A percentile compares a stretch with the other conserved stretches of the same genome.
Evolutionary conservation across 2,329 filamentous ascomycete genomes (phyloP).

Genomic region (Curvularia eragrostidis): DNA sequence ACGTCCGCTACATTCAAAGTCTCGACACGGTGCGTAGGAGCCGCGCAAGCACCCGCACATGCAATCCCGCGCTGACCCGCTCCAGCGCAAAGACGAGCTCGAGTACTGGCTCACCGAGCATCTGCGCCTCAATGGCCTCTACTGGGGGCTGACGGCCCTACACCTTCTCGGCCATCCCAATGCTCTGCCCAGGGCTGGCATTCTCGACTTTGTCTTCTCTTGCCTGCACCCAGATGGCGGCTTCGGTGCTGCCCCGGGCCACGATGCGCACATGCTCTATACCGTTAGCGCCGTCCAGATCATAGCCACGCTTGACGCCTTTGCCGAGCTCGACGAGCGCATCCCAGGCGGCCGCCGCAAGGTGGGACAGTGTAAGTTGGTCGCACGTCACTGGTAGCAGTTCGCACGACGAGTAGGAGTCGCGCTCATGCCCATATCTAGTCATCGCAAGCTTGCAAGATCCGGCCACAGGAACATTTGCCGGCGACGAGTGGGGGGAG

Average conservation of each 20-base stretch:
- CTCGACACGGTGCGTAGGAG: slow-evolving; percentile 75
- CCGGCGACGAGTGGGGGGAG: slow-evolving; percentile 96
- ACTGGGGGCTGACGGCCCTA: slow-evolving; percentile 92
- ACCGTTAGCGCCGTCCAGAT: slow-evolving; percentile 96
- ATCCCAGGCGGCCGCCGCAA: slow-evolving; percentile 71
- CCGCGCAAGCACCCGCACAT: slow-evolving; percentile 25
- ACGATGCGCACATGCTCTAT: slow-evolving; percentile 95
- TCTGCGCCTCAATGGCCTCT: slow-evolving; percentile 90
- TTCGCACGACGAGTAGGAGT: neutral
- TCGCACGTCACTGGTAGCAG: slow-evolving; percentile 2
- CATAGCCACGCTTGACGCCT: slow-evolving; percentile 81
- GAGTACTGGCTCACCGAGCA: slow-evolving; percentile 99
- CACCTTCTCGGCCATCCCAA: slow-evolving; percentile 83
- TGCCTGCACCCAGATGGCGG: slow-evolving; percentile 89
- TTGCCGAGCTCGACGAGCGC: slow-evolving; percentile 78
- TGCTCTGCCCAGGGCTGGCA: slow-evolving; percentile 78
- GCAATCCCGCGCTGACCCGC: slow-evolving; percentile 48
- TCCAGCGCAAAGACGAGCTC: slow-evolving; percentile 84
- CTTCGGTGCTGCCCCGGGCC: slow-evolving; percentile 90
- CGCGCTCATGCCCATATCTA: slow-evolving; percentile 46
- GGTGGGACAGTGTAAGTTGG: slow-evolving; percentile 77
- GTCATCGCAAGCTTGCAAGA: slow-evolving; percentile 86
- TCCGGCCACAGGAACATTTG: slow-evolving; percentile 80
- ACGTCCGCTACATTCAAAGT: slow-evolving; percentile 92
- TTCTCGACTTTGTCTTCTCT: slow-evolving; percentile 93